These are phyloP conservation scores for Fragilariopsis cylindrus DNA, from an alignment of 108 stramenopile genomes.

Conservation along the genomic window DNA sequence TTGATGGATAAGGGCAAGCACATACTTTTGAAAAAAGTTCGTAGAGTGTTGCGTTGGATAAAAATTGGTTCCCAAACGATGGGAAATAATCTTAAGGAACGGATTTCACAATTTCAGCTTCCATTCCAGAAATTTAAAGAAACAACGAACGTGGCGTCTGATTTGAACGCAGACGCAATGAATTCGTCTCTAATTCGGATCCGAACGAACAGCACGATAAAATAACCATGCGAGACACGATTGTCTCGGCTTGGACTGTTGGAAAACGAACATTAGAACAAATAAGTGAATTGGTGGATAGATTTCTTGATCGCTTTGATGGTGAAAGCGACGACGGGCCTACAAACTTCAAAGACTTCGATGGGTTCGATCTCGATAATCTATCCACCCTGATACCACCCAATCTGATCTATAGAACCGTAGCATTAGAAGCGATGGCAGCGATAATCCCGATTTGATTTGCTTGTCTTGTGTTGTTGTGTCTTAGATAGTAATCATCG, in stretches of 20 bases:
- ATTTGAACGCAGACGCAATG: background rate
- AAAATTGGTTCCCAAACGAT: background rate
- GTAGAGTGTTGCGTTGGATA: constrained; percentile 2
- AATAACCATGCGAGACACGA: background rate
- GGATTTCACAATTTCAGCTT: constrained; percentile 15
- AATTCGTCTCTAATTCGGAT: background rate
- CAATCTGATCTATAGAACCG: too few species aligned
- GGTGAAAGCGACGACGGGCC: constrained; percentile 1
- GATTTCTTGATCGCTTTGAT: constrained; percentile 7
- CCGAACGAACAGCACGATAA: background rate
- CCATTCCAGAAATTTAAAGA: background rate
- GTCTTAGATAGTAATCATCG: too few species aligned
- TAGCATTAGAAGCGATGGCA: too few species aligned
- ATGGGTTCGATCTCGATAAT: constrained; percentile 13
- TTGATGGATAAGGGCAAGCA: constrained; percentile 65
- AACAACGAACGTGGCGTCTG: background rate
- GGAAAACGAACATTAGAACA: constrained; percentile 1
- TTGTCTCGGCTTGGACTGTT: background rate
- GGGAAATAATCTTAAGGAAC: constrained; percentile 3
- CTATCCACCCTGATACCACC: background rate
- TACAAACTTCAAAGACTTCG: background rate
- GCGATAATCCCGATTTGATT: too few species aligned
- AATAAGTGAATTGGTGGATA: constrained; percentile 11
- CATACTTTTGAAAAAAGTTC: constrained; percentile 53
- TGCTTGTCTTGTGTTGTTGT: too few species aligned